Base-by-base conservation (phyloP, 2,329 filamentous ascomycete species). In the Fusarium succisae region DNA sequence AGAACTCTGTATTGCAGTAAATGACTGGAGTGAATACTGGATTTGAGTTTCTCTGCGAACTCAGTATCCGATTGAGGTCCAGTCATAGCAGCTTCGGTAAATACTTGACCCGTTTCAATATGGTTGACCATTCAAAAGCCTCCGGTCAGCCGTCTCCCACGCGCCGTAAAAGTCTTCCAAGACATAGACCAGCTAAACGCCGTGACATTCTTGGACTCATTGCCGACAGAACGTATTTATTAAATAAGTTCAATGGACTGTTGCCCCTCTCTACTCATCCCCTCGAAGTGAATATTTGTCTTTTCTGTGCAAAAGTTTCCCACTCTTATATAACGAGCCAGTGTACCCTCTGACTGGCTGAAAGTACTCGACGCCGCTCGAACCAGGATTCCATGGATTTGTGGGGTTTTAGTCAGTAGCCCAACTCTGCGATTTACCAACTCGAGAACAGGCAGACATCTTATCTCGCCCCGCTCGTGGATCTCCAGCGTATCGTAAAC, bases 161-260 rank as follows among this genome's bases (percentile, higher is more conserved):
- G 38, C 35, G 8, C 3, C 17, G 5, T 38, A 0, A 38, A 20
- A 38, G 8, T 5, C 11, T 39, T 18, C 6, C 17, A 12, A 38
- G 8, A 12, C 5, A n/a, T 15, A 43, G 43, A 5, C 12, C 17
- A 10, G 14, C 12, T 20, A 3, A 3, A 45, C 17, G 18, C 18
- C 8, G 13, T 5, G 38, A 14, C 0, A 1, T 14, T 20, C 38
- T 8, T 12, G 43, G 7, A 0, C n/a, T 18, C 1, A 6, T 20
- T 26, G 1, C 12, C 8, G 24, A 20, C 10, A 26, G 8, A 20
- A 13, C 1, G 24, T 14, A 14, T 22, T 11, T 22, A 5, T 18
- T 35, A 51, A 15, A 35, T 10, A 24, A 51, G 48, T 4, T 35
- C 48, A 20, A 51, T 35, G 3, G 9, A 13, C 8, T 1, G 8